These are phyloP conservation scores for Globisporangium solare DNA, from an alignment of 352 stramenopile genomes.

Conservation along the genomic window DNA sequence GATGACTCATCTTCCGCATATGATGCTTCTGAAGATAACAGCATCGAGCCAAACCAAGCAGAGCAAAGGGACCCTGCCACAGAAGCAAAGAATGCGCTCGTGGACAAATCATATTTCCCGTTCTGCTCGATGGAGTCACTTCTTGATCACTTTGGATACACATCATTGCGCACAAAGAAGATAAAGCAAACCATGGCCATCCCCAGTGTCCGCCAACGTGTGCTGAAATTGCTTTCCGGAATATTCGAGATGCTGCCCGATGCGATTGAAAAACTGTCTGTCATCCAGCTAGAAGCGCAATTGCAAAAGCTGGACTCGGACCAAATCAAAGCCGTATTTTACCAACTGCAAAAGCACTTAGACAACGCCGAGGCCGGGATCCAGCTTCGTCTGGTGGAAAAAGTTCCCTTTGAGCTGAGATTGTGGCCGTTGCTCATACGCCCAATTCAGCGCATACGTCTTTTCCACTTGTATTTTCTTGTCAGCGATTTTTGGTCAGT, in stretches of 20 bases:
- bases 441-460: slow-evolving; percentile 28
- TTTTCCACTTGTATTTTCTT: slow-evolving; percentile 29
- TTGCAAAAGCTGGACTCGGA: slow-evolving; percentile 7
- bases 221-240: slow-evolving; percentile 9
- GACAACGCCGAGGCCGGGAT: slow-evolving; percentile 22
- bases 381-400: slow-evolving; percentile 19
- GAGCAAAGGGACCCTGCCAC: not conserved
- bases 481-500: slow-evolving; percentile 17
- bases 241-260: slow-evolving; percentile 3
- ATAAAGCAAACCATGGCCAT: slow-evolving; percentile 24
- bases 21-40: not conserved
- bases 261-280: slow-evolving; percentile 13
- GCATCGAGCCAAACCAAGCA: not conserved
- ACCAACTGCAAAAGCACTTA: slow-evolving; percentile 13
- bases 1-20: not conserved
- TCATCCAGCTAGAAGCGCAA: slow-evolving; percentile 17
- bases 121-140: slow-evolving; percentile 29
- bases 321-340: slow-evolving; percentile 1
- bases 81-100: not conserved
- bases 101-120: slow-evolving; percentile 16
- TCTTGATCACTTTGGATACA: slow-evolving; percentile 29
- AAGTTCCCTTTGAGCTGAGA: slow-evolving; percentile 21
- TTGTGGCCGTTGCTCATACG: slow-evolving; percentile 39
- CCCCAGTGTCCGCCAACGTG: slow-evolving; percentile 4
- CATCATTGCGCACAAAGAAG: slow-evolving; percentile 23